Conservation (phyloP, 1,284 basidiomycete genomes). For the Phaffia rhodozyma region DNA sequence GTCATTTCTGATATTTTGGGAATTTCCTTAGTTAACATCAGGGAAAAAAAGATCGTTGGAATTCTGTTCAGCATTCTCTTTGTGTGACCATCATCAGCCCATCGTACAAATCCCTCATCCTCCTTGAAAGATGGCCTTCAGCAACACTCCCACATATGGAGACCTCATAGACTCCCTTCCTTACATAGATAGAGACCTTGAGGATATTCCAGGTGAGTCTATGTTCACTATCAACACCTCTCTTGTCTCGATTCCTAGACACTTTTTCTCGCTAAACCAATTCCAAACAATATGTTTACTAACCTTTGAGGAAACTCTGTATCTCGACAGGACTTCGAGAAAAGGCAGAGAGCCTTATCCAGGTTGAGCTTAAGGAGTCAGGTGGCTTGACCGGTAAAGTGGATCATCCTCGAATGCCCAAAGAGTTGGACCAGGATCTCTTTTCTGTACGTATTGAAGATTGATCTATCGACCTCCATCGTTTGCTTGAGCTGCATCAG, state of each 20-base stretch:
- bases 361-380: background rate
- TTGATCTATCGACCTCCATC: background rate
- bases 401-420: constrained; percentile 10
- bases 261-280: background rate
- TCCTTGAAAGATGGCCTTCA: no score
- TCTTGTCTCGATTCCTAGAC: background rate
- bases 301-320: background rate
- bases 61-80: no score
- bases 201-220: constrained; percentile 12
- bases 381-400: background rate
- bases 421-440: constrained; percentile 4
- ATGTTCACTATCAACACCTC: background rate
- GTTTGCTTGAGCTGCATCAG: background rate
- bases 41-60: no score
- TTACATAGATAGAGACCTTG: constrained; percentile 16
- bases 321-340: constrained; percentile 10
- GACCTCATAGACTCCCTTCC: constrained; percentile 17
- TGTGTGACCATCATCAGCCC: no score
- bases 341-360: constrained; percentile 4
- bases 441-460: background rate
- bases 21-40: no score
- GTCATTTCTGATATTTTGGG: no score
- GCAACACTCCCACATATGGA: no score
- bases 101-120: no score
- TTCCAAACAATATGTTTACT: background rate